Conservation (phyloP, 495 filamentous ascomycete species). For the Aspergillus funiculosus region DNA sequence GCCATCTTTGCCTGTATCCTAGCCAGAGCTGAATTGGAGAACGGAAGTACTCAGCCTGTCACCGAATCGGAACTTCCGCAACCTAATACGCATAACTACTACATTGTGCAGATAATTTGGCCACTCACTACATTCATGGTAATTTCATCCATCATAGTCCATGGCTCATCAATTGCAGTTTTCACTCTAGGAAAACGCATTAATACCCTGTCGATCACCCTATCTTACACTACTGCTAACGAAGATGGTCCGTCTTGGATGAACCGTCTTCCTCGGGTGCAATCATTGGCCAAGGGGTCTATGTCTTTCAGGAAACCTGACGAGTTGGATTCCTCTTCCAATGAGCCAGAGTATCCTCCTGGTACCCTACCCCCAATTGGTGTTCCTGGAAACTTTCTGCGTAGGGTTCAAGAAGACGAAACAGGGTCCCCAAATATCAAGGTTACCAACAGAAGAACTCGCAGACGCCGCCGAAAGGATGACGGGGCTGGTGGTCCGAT, state of each 20-base stretch:
- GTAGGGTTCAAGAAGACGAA: slow-evolving; percentile 75
- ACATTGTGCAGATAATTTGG: slow-evolving; percentile 81
- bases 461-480: slow-evolving; percentile 65
- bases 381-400: slow-evolving; percentile 73
- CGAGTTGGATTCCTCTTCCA: slow-evolving; percentile 45
- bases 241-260: slow-evolving; percentile 94
- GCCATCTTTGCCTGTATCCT: slow-evolving; percentile 94
- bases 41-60: slow-evolving; percentile 62
- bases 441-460: slow-evolving; percentile 54
- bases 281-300: slow-evolving; percentile 71
- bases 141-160: slow-evolving; percentile 88
- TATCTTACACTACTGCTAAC: slow-evolving; percentile 87
- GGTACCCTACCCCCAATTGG: slow-evolving; percentile 75
- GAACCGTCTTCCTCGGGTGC: slow-evolving; percentile 84
- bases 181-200: slow-evolving; percentile 98
- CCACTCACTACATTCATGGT: slow-evolving; percentile 94
- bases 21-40: slow-evolving; percentile 82
- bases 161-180: slow-evolving; percentile 95
- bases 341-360: slow-evolving; percentile 65
- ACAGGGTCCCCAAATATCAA: slow-evolving; percentile 47
- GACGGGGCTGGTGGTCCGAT: slow-evolving; percentile 81
- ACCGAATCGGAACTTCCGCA: slow-evolving; percentile 56
- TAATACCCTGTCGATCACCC: slow-evolving; percentile 90
- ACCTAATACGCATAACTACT: slow-evolving; percentile 49
- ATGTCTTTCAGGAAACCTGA: slow-evolving; percentile 71